Evolutionary conservation across 148 eudicot genomes (phyloP), one percentile per base, ranked within the genome.

Genomic region (Cornus controversa): DNA sequence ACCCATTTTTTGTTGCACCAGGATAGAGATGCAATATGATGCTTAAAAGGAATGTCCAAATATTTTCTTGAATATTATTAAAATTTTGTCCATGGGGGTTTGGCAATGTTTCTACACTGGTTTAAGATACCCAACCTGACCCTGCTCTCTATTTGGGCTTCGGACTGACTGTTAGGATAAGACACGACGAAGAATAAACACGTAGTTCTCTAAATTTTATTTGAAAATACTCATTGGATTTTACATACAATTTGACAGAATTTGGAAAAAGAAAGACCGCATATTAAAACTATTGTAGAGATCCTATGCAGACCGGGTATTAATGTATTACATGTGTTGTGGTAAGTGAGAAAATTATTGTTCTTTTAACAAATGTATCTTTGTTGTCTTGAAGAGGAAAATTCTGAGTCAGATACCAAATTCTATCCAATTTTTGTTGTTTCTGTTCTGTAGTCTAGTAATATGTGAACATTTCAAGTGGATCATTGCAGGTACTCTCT

Each of bases 401-500:
- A 11, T 75, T 37, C 29, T 40, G 11, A 26, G 20, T n/a, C 34
- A 75, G 20, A 25, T 28, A 37, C 26, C 22, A 34, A 29, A 15
- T 60, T 42, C 24, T 65, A 40, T 54, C 57, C 66, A 31, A 65
- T 42, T 62, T 74, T 37, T n/a, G 34, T 22, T 65, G 69, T 25
- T 64, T 65, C 40, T 16, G 47, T 40, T 29, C 14, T 45, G 5
- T n/a, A 47, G 62, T 26, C 25, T 60, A 25, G 18, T 28, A 75
- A 25, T 76, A 23, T 79, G 75, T 84, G 73, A 82, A 75, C 63
- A 16, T 54, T 67, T 67, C 50, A 31, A 78, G 63, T 67, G 73
- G 77, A 23, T 79, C 69, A 69, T 82, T 74, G 75, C 93, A 96
- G 99, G 99, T 96, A 42, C 81, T 88, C 16, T 91, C 94, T 80